Base-by-base conservation (phyloP, 805 yeast genomes). In the Pachysolen tannophilus region DNA sequence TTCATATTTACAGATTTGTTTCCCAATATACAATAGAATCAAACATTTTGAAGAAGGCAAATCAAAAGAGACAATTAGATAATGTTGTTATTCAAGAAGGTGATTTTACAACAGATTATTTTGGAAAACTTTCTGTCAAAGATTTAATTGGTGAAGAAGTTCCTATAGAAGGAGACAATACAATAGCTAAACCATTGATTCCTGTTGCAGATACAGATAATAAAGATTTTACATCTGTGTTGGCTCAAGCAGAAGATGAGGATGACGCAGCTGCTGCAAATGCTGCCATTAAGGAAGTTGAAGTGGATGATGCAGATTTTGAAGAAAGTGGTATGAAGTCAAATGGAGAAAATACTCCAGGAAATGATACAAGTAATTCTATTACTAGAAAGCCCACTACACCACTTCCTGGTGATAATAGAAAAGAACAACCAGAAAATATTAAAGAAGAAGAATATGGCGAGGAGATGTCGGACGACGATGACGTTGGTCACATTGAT, bases 61-160 rank as follows among this genome's bases (percentile, higher is more conserved):
- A 88, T 49, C 97, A 90, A 57, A 90, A 90, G 67, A 69, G 94
- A 49, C 87, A 87, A 49, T 69, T 90, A 48, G 97, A 90, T 59
- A 85, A 86, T 55, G 94, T 90, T 23, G 90, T 90, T 36, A 92
- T 92, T 47, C 97, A 92, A 61, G 95, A 88, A 35, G 98, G 98
- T 55, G 97, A 90, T 47, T 92, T 92, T 60, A 92, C 97, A 0
- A 94, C 98, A 0, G 98, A 94, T 55, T 92, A 88, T 55, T 83
- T 94, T 53, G 82, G 87, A 20, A 84, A 84, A 51, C 64, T 88
- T 34, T 82, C 96, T 1, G 90, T 88, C 5, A 72, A 78, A 41
- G 97, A 90, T 53, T 61, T 90, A 43, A 71, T 90, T 3, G 94
- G 94, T 20, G 80, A 75, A 36, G 67, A 68, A 4, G 61, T 58